phyloP scores from a whole-genome alignment of 768 basidiomycete species.

The Suillus lakei region DNA sequence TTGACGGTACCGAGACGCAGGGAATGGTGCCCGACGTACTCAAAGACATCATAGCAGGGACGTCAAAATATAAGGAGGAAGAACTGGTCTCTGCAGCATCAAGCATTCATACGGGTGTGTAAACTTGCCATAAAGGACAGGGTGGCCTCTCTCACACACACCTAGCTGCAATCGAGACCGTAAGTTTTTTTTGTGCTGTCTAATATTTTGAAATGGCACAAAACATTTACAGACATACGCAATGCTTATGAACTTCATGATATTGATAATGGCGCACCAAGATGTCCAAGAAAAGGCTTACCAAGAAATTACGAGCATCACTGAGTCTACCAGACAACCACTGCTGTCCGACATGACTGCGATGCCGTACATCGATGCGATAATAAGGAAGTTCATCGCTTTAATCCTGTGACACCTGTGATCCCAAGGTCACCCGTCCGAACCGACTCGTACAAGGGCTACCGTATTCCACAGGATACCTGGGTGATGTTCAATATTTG shows the following conservation, averaged over 20 bases:
- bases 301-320: neutral
- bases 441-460: neutral
- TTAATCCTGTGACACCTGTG: neutral
- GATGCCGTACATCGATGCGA: neutral
- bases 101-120: neutral
- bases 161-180: neutral
- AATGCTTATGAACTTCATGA: neutral
- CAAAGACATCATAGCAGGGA: neutral
- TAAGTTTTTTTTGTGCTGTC: neutral
- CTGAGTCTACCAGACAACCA: neutral
- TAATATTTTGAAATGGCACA: neutral
- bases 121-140: neutral
- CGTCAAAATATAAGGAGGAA: neutral
- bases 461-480: neutral
- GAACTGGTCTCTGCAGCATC: neutral
- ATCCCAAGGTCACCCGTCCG: neutral
- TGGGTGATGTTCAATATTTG: constrained; percentile 1
- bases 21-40: neutral
- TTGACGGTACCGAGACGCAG: neutral
- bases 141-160: neutral
- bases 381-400: neutral
- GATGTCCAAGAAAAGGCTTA: neutral
- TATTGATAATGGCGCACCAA: neutral
- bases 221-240: neutral
- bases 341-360: neutral